phyloP scores from a whole-genome alignment of 306 rosid species.

The Adenanthera pavonina region DNA sequence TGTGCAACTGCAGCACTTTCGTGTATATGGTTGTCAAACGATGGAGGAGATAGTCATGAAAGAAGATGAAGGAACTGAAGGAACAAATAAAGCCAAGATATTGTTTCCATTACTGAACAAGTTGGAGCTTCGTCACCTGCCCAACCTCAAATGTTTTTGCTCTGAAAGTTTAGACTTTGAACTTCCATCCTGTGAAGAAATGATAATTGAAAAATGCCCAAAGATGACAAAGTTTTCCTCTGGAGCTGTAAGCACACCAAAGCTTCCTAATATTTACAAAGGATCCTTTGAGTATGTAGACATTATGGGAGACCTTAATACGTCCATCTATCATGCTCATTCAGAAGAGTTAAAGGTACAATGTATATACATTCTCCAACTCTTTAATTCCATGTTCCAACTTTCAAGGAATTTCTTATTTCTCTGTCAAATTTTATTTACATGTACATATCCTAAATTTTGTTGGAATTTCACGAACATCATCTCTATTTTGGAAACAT shows the following conservation, averaged over 20 bases:
- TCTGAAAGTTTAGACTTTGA: slow-evolving; percentile 19
- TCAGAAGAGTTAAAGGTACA: slow-evolving; percentile 28
- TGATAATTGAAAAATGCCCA: slow-evolving; percentile 34
- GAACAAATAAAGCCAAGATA: not conserved
- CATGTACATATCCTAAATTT: not conserved
- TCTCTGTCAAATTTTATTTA: not conserved
- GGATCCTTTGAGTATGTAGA: slow-evolving; percentile 32
- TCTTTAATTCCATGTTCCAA: not conserved
- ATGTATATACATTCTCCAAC: not conserved
- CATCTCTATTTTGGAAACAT: not conserved
- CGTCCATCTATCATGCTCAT: slow-evolving; percentile 24
- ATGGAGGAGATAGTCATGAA: slow-evolving; percentile 33
- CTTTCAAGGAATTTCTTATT: not conserved
- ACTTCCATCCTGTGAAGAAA: slow-evolving; percentile 34
- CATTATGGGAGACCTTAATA: slow-evolving; percentile 29
- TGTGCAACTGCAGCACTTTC: slow-evolving; percentile 14
- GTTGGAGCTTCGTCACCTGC: slow-evolving; percentile 34
- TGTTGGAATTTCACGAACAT: not conserved
- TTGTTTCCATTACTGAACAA: slow-evolving; percentile 27
- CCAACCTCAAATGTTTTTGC: slow-evolving; percentile 25
- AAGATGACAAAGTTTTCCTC: slow-evolving; percentile 28
- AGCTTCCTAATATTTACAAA: slow-evolving; percentile 31
- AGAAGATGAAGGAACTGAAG: slow-evolving; percentile 4
- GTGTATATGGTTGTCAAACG: slow-evolving; percentile 27
- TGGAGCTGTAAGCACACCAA: slow-evolving; percentile 35